Base-by-base conservation (phyloP, 495 filamentous ascomycete species). In the Aspergillus incahuasiensis region DNA sequence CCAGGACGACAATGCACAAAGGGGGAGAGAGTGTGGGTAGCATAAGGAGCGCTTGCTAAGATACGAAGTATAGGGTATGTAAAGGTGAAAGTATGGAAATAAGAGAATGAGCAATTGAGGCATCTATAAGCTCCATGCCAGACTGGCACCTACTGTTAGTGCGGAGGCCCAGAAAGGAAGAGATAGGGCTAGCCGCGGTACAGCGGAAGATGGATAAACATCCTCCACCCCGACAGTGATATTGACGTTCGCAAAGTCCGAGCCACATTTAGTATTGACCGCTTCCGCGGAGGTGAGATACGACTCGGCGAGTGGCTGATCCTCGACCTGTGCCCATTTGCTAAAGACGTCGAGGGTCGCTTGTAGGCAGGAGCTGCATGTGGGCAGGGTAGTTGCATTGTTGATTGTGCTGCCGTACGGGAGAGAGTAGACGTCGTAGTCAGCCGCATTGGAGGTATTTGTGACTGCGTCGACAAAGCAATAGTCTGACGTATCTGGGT, bases 381-480 rank as follows among this genome's bases (percentile, higher is more conserved):
- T 83, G 1, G 90, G 88, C 16, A 76, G 70, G 18, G 82, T 77
- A 4, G 77, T 79, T 4, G 75, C 76, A 0, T 87, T 76, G 0
- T 87, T 84, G 2, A 97, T 70, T 4, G 70, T 56, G n/a, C 78
- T 80, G 24, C 92, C 92, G 38, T 95, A 76, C 5, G 94, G 88
- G 1, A 97, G 73, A 61, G 85, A 90, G 73, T 97, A 98, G 16
- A 92, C 73, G 56, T 91, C 88, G 34, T 83, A 78, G 65, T 89
- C 85, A 22, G 80, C 79, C 0, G 85, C 74, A 22, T 82, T 86
- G 9, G 82, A 77, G 16, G 63, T 61, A 67, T 96, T 96, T 9
- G 86, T 91, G 55, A 90, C 82, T 21, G 91, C 90, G 62, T 90
- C 87, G 54, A 90, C 89, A 65, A 91, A 97, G 71, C 86, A 82